Percentiles rank a stretch among this genome's conserved stretches.
Evolutionary conservation across 2,329 filamentous ascomycete genomes (phyloP).

Genomic region (Endoconidiophora laricicola): DNA sequence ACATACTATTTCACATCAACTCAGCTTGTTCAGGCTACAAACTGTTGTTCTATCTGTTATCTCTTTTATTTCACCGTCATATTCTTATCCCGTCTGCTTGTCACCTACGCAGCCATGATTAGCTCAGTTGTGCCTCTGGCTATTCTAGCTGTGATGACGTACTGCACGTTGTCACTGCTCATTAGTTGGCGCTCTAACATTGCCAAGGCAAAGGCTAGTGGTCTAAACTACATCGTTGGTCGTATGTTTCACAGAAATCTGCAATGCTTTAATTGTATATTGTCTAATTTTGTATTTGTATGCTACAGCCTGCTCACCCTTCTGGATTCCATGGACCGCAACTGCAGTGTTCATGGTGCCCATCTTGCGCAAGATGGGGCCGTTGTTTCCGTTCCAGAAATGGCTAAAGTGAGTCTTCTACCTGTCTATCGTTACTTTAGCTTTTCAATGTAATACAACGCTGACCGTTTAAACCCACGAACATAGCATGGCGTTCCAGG

Average conservation of each 20-base stretch:
- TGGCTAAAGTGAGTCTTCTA: slow-evolving; percentile 7
- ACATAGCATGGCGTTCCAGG: slow-evolving; percentile 2
- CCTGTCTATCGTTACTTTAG: too few relatives aligned
- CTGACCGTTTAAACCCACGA: background rate
- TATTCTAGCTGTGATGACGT: slow-evolving; percentile 20
- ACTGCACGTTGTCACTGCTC: slow-evolving; percentile 19
- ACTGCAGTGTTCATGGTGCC: slow-evolving; percentile 18
- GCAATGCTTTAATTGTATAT: background rate
- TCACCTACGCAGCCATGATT: background rate
- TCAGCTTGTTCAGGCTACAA: too few relatives aligned
- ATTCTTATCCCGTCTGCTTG: background rate
- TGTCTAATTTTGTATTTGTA: slow-evolving; percentile 10
- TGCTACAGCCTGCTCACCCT: slow-evolving; percentile 29
- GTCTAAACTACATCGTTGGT: slow-evolving; percentile 34
- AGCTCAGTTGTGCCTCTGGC: slow-evolving; percentile 15
- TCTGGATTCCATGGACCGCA: slow-evolving; percentile 38
- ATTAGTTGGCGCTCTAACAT: slow-evolving; percentile 29
- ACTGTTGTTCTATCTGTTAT: background rate
- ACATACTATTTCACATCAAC: too few relatives aligned
- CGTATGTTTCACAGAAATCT: slow-evolving; percentile 27
- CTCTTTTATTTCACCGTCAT: background rate
- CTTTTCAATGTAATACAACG: too few relatives aligned
- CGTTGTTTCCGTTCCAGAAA: slow-evolving; percentile 6
- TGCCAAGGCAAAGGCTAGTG: slow-evolving; percentile 31
- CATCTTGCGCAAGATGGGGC: slow-evolving; percentile 1